These are phyloP conservation scores for Drosera spatulata DNA, from an alignment of 179 eudicot genomes.

Conservation along the genomic window DNA sequence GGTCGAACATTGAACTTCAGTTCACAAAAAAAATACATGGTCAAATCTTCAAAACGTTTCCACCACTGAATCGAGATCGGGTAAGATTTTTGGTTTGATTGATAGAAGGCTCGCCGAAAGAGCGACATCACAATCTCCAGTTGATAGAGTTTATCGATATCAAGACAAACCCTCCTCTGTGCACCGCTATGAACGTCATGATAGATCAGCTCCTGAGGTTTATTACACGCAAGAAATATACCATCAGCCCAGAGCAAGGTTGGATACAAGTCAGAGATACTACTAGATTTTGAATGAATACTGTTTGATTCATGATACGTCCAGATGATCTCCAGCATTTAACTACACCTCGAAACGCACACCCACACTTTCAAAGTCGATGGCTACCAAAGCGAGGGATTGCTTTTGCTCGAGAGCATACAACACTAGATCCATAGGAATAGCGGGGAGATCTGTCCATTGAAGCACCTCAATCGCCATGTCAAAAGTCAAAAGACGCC, in stretches of 20 bases:
- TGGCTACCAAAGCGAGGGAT: background rate
- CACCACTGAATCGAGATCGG: no score
- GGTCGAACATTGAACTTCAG: no score
- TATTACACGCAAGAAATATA: background rate
- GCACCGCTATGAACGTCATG: background rate
- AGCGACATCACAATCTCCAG: background rate
- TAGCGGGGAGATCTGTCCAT: background rate
- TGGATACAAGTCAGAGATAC: background rate
- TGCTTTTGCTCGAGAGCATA: no score
- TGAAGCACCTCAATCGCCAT: background rate
- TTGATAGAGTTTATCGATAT: background rate
- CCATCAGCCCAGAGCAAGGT: background rate
- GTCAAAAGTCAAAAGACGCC: background rate
- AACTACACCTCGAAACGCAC: background rate
- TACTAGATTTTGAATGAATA: background rate
- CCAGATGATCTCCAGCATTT: background rate
- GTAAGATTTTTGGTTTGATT: background rate
- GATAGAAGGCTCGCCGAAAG: background rate
- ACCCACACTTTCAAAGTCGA: background rate
- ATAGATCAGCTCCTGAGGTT: background rate
- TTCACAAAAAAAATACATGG: no score
- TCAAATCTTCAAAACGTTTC: no score
- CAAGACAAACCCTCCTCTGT: background rate
- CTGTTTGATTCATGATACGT: background rate
- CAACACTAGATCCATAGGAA: background rate